Evolutionary conservation across 305 asterid species (phyloP).

Genomic region (Ilex paraguariensis): DNA sequence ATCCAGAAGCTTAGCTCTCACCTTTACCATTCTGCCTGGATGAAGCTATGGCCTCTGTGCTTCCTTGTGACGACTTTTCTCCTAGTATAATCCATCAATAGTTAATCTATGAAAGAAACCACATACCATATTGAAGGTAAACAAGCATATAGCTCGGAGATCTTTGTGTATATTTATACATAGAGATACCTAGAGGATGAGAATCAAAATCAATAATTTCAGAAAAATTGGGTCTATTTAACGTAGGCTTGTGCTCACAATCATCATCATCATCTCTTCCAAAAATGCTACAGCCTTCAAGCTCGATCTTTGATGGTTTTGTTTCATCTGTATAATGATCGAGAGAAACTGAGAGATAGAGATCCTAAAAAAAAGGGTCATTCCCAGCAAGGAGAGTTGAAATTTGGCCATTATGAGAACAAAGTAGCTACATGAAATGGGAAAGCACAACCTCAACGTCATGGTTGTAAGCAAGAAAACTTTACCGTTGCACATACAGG

Average conservation of each 20-base stretch:
- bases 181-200: slow-evolving; percentile 21
- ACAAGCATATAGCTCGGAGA: too few relatives aligned
- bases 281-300: slow-evolving; percentile 23
- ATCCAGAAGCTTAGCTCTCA: too few relatives aligned
- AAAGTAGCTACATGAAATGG: background rate
- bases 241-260: slow-evolving; percentile 5
- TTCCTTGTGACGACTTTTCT: too few relatives aligned
- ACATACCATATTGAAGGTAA: too few relatives aligned
- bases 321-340: slow-evolving; percentile 15
- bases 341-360: slow-evolving; percentile 9
- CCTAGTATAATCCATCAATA: too few relatives aligned
- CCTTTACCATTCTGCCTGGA: too few relatives aligned
- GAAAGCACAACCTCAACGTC: slow-evolving; percentile 1
- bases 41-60: too few relatives aligned
- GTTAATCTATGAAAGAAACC: too few relatives aligned
- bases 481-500: background rate
- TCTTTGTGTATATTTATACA: slow-evolving; percentile 1
- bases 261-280: slow-evolving; percentile 26
- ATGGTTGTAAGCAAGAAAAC: background rate
- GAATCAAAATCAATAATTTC: slow-evolving; percentile 12
- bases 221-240: slow-evolving; percentile 17
- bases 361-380: slow-evolving; percentile 5
- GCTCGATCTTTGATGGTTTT: slow-evolving; percentile 4
- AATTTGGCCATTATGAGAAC: background rate
- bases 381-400: slow-evolving; percentile 4